Evolutionary conservation across 441 rosid species (phyloP), one percentile per base, ranked within the genome.

Genomic region (Adansonia madagascariensis): DNA sequence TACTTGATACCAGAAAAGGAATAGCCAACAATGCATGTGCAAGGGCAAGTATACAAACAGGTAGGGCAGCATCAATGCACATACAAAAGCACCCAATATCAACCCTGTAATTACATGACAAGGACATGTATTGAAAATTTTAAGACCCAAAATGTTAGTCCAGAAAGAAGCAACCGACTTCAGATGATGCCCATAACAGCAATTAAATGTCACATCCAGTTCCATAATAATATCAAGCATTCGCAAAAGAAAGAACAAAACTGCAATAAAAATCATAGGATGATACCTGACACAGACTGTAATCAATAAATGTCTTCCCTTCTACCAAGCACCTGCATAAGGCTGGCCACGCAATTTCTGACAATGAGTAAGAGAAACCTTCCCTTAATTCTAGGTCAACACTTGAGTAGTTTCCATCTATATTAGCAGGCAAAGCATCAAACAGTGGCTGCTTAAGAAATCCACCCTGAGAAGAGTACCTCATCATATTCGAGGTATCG

Each of bases 271-370:
- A 75, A 77, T 75, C 72, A 63, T 74, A 71, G 17, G 55, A 64
- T 64, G 77, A 70, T 86, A 97, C 99, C 99, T 94, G 99, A 84
- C 91, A 92, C 79, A 87, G 81, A 86, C 89, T 89, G 85, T 85
- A 86, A 86, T 91, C 86, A 80, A 97, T 75, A 81, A 89, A 94
- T 62, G 85, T 82, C 86, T 91, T 97, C 82, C 99, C 98, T 80
- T 91, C 97, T 53, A 84, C 84, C 89, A 97, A 86, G 83, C 96
- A 91, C 85, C 88, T 94, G 84, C 79, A 80, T 80, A 92, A 82
- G 41, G 91, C 78, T 39, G 90, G 90, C 98, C 98, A 97, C n/a
- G 89, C 81, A 77, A 78, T 87, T 85, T 89, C 91, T 10, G 92
- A 90, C 67, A 97, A 81, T 59, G 78, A 82, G 85, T 72, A 79